These are phyloP conservation scores for Ogataea philodendri DNA, from an alignment of 805 yeast species.

Conservation along the genomic window DNA sequence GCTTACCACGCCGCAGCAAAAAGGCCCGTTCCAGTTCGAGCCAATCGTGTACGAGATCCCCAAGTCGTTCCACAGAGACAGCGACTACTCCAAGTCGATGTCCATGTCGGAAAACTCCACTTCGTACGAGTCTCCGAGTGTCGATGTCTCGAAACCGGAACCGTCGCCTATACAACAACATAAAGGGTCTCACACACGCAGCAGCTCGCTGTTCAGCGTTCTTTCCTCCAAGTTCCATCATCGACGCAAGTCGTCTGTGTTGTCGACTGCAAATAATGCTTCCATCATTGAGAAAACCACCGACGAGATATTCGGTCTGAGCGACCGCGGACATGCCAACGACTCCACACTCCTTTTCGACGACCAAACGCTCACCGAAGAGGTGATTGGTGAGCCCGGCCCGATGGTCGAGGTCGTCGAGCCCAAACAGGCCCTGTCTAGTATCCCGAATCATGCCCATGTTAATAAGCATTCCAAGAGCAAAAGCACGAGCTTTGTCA, in stretches of 20 bases:
- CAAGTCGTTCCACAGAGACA: constrained; percentile 27
- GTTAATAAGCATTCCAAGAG: constrained; percentile 15
- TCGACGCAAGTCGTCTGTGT: constrained; percentile 26
- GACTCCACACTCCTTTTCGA: constrained; percentile 28
- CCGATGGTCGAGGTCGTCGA: constrained; percentile 30
- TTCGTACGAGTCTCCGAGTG: no score
- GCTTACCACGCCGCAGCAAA: constrained; percentile 11
- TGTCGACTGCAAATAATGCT: constrained; percentile 19
- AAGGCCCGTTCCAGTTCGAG: constrained; percentile 35
- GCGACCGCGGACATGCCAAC: constrained; percentile 11
- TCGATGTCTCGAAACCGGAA: constrained; percentile 7
- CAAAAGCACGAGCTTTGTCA: constrained; percentile 14
- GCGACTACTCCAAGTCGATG: constrained; percentile 19
- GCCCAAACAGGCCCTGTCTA: constrained; percentile 9
- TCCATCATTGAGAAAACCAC: constrained; percentile 31
- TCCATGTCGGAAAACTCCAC: constrained; percentile 17
- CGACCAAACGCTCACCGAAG: constrained; percentile 29
- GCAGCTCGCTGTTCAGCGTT: constrained; percentile 27
- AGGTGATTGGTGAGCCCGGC: constrained; percentile 35
- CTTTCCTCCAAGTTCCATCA: constrained; percentile 28
- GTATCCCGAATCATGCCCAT: constrained; percentile 3
- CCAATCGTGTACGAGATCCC: constrained; percentile 34
- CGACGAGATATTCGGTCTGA: constrained; percentile 28
- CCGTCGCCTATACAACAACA: constrained; percentile 2
- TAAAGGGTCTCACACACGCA: constrained; percentile 22